Evolutionary conservation across 805 yeast genomes (phyloP), one percentile per base, ranked within the genome.

Genomic region (Saccharomyces mikatae): DNA sequence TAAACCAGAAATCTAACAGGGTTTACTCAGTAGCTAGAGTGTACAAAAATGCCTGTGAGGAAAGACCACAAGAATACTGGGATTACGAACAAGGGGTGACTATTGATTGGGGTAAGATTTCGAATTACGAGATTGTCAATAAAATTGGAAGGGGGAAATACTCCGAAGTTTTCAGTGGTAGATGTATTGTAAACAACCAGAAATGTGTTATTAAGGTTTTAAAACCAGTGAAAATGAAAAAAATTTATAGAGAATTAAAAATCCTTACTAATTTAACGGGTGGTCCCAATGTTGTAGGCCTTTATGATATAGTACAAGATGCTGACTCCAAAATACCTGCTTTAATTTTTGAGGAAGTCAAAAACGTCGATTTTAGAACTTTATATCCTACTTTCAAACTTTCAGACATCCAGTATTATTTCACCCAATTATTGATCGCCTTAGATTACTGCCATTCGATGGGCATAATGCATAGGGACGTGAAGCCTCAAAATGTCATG

Each of bases 381-480:
- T 75, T 91, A 60, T 91, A 90, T 71, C 96, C 96, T 27, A 82
- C 84, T 52, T 85, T 91, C 63, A 76, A 82, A 22, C 83, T 84
- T 62, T 71, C 73, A 52, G 97, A 91, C 67, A 85, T 90, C 60
- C 81, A 89, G 60, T 89, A 71, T 72, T 91, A 91, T 72, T 88
- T 91, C 81, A 83, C 77, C 60, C 94, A 90, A 72, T 75, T 91
- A 60, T 77, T 91, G 63, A 79, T 76, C 54, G 97, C 97, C 0
- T 77, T 91, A 59, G 95, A 91, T 67, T 91, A 81, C 69, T 84
- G 91, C 44, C 97, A 91, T 71, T 87, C 96, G 11, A 87, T 87
- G 89, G 97, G 97, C 24, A 89, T 91, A 57, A 90, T 91, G 83
- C 97, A 91, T 67, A 78, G 97, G 68, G 97, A 91, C 71, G 96